A percentile compares a stretch with the other conserved stretches of the same genome.
These are phyloP conservation scores for Pleurotus platypus DNA, from an alignment of 768 basidiomycete genomes.

Conservation along the genomic window DNA sequence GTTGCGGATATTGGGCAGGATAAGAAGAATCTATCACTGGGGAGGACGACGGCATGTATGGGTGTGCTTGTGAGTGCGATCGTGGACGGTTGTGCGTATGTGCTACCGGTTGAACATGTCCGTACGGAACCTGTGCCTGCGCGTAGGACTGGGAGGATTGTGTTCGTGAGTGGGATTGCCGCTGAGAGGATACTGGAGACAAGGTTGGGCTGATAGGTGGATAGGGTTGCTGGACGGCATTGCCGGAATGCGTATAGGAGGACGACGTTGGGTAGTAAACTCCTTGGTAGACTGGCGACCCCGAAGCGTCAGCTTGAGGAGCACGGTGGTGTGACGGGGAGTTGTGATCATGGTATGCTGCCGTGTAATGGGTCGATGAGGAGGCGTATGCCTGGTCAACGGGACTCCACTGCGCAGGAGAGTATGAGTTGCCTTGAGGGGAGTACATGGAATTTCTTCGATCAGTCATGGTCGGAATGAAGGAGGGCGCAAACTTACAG, in stretches of 20 bases:
- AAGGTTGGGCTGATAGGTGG: slow-evolving; percentile 19
- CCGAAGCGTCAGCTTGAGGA: slow-evolving; percentile 1
- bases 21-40: slow-evolving; percentile 15
- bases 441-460: slow-evolving; percentile 11
- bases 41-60: slow-evolving; percentile 15
- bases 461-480: slow-evolving; percentile 12
- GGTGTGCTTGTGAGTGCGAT: slow-evolving; percentile 38
- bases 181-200: slow-evolving; percentile 29
- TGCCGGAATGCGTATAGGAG: slow-evolving; percentile 5
- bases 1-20: slow-evolving; percentile 27
- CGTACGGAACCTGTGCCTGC: slow-evolving; percentile 23
- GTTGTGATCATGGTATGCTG: slow-evolving; percentile 13
- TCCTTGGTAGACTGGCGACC: slow-evolving; percentile 15
- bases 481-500: neutral
- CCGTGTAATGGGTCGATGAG: slow-evolving; percentile 8
- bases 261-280: slow-evolving; percentile 16
- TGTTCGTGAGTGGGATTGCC: slow-evolving; percentile 28
- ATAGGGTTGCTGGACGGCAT: slow-evolving; percentile 16
- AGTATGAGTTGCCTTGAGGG: slow-evolving; percentile 25
- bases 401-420: slow-evolving; percentile 32
- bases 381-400: slow-evolving; percentile 22
- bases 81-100: slow-evolving; percentile 31
- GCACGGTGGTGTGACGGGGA: slow-evolving; percentile 2
- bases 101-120: slow-evolving; percentile 15
- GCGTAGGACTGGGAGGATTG: slow-evolving; percentile 33